phyloP scores from a whole-genome alignment of 2,329 filamentous ascomycete genomes.

The Exophiala sp. region DNA sequence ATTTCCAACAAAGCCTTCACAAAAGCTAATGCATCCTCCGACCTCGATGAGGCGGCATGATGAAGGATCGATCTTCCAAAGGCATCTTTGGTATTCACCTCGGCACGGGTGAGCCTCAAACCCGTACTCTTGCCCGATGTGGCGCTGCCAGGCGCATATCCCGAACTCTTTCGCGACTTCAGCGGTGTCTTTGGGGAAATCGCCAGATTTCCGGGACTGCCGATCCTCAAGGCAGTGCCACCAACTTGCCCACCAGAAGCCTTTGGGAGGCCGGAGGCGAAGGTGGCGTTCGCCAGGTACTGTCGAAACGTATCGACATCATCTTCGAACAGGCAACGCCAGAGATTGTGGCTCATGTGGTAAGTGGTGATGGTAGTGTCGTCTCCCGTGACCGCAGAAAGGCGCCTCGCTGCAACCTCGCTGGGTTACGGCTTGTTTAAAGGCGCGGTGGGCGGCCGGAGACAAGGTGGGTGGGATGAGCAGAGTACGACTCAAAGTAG shows the following conservation, averaged over 20 bases:
- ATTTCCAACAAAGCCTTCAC: slow-evolving; percentile 74
- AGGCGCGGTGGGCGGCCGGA: slow-evolving; percentile 46
- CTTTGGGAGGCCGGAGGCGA: slow-evolving; percentile 33
- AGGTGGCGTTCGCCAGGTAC: slow-evolving; percentile 68
- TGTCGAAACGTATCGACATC: slow-evolving; percentile 93
- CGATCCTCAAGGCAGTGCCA: slow-evolving; percentile 39
- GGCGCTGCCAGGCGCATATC: slow-evolving; percentile 10
- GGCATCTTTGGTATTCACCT: slow-evolving; percentile 80
- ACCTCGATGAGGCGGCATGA: slow-evolving; percentile 70
- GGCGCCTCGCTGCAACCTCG: slow-evolving; percentile 86
- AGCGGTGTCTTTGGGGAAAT: slow-evolving; percentile 38
- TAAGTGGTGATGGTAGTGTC: slow-evolving; percentile 31
- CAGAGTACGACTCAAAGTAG: slow-evolving; percentile 5
- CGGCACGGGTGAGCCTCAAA: slow-evolving; percentile 50
- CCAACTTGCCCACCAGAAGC: slow-evolving; percentile 33
- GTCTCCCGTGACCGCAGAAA: slow-evolving; percentile 50
- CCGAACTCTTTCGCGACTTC: slow-evolving; percentile 29
- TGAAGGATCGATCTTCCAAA: slow-evolving; percentile 77
- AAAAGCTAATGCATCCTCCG: slow-evolving; percentile 64
- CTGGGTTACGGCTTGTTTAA: slow-evolving; percentile 86
- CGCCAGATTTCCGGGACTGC: slow-evolving; percentile 40
- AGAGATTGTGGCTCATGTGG: slow-evolving; percentile 94
- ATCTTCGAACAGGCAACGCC: slow-evolving; percentile 95
- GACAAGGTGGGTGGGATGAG: slow-evolving; percentile 1
- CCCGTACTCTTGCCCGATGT: slow-evolving; percentile 11